Base-by-base conservation (phyloP, 495 filamentous ascomycete species). In the Aspergillus carlsbadensis region DNA sequence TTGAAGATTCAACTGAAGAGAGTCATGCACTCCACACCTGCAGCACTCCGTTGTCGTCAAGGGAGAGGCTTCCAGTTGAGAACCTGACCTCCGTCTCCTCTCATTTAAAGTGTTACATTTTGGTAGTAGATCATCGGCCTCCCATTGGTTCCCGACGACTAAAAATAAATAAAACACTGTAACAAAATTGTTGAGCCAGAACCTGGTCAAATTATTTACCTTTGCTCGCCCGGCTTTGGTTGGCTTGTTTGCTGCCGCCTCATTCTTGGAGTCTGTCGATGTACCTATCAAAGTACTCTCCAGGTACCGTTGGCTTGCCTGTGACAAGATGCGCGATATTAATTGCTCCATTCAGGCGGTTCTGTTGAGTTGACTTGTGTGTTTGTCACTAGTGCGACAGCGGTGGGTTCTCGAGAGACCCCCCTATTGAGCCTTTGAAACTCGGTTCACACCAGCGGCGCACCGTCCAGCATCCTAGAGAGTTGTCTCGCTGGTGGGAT, bases 351-450 rank as follows among this genome's bases (percentile, higher is more conserved):
- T 29, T 8, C 26, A 29, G 26, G 26, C 26, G 26, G 26, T 29
- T 37, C 42, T 7, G 49, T 49, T 58, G 58, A 50, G 56, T 56
- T 59, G 56, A 59, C 54, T 29, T 62, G 51, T 62, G 51, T 65
- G 63, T 65, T 65, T 65, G 63, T 65, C 63, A 65, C 59, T 65
- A 62, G 63, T 65, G 63, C 53, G 63, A 62, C 63, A 65, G 59
- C 59, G 60, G 63, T 65, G 58, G 56, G 35, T 60, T 62, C 54
- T 44, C 35, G 41, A 55, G 26, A 57, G 49, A 52, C 48, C 42
- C 50, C 50, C 45, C 33, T 41, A 48, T 40, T 21, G 24, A 61
- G 39, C 35, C 54, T 48, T 5, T 34, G 5, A 57, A 29, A 29
- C 26, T 29, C 8, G 26, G 3, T 3, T 29, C 4, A 29, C n/a